Conservation (phyloP, 2,329 filamentous ascomycete genomes). For the Gnomoniopsis sp. region DNA sequence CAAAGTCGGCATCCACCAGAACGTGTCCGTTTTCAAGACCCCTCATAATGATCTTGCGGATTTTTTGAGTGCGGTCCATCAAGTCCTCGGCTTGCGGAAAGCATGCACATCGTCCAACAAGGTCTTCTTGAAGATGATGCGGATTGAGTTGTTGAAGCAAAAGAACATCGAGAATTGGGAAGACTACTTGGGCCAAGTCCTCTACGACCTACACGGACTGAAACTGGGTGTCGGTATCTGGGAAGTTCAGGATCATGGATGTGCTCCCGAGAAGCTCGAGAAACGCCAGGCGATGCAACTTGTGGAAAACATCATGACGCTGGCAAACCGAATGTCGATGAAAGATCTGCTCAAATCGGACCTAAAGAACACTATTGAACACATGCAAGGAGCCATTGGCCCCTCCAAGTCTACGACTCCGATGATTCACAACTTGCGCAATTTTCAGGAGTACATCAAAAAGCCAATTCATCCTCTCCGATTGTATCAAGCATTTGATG, state of each 20-base stretch:
- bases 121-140: conserved; percentile 84
- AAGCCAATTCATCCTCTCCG: conserved; percentile 78
- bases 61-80: conserved; percentile 77
- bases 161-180: conserved; percentile 78
- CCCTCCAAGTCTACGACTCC: conserved; percentile 73
- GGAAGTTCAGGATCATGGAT: conserved; percentile 75
- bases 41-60: conserved; percentile 72
- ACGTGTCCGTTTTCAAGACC: conserved; percentile 59
- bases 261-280: conserved; percentile 73
- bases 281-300: conserved; percentile 75
- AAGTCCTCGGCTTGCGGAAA: conserved; percentile 77
- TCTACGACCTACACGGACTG: conserved; percentile 78
- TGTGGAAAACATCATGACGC: conserved; percentile 76
- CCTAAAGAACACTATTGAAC: conserved; percentile 84
- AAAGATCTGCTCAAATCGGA: conserved; percentile 92
- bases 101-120: conserved; percentile 85
- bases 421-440: conserved; percentile 81
- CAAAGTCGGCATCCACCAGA: conserved; percentile 69
- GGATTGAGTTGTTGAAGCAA: conserved; percentile 75
- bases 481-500: conserved; percentile 76
- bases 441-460: conserved; percentile 78
- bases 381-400: conserved; percentile 84
- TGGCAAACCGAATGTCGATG: conserved; percentile 80
- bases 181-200: conserved; percentile 78
- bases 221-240: conserved; percentile 68